Conservation (phyloP, 257 asterid genomes). For the Buddleja alternifolia region DNA sequence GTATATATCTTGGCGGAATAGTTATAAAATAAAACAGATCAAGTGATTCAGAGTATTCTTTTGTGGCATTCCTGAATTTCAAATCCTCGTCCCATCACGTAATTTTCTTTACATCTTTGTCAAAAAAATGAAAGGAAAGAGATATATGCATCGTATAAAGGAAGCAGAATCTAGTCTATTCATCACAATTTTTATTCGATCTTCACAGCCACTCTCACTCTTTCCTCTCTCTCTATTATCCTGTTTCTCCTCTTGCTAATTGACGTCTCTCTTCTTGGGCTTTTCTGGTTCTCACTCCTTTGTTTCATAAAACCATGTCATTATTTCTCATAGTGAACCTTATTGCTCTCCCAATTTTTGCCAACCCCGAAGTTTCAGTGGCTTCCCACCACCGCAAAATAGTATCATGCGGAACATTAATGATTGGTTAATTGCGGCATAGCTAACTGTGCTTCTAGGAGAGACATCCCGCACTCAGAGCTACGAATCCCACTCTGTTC, state of each 20-base stretch:
- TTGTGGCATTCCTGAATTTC: not conserved
- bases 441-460: too few relatives aligned
- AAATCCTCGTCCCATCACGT: not conserved
- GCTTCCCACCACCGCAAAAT: not conserved
- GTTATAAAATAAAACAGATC: not conserved
- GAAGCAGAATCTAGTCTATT: not conserved
- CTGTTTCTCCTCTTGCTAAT: not conserved
- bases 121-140: not conserved
- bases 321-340: constrained; percentile 2
- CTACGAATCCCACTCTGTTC: too few relatives aligned
- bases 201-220: not conserved
- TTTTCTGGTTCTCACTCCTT: too few relatives aligned
- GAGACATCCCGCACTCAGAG: too few relatives aligned
- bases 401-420: not conserved
- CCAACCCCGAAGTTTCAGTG: not conserved
- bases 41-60: not conserved
- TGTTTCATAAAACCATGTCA: too few relatives aligned
- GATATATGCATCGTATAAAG: not conserved
- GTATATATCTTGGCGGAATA: too few relatives aligned
- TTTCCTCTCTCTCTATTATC: not conserved
- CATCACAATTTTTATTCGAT: not conserved
- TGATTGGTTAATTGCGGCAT: not conserved
- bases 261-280: not conserved
- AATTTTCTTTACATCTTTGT: not conserved
- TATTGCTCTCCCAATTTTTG: not conserved